A percentile compares a stretch with the other conserved stretches of the same genome.
phyloP scores from a whole-genome alignment of 2,329 filamentous ascomycete genomes.

The Trichophaea hybrida region DNA sequence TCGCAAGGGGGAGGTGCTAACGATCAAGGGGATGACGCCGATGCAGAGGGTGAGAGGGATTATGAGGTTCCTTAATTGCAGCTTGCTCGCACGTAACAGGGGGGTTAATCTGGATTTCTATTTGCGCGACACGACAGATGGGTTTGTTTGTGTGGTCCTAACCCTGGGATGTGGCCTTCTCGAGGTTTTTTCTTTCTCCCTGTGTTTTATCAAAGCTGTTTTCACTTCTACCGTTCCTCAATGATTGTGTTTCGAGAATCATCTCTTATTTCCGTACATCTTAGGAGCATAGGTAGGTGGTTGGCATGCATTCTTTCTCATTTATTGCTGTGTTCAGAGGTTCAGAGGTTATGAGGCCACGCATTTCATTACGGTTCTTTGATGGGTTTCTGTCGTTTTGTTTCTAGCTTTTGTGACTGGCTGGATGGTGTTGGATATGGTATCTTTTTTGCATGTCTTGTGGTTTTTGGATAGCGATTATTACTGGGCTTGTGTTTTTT shows the following conservation, averaged over 20 bases:
- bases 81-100: neutral
- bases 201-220: neutral
- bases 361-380: neutral
- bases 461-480: neutral
- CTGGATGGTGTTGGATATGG: neutral
- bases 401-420: neutral
- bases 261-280: neutral
- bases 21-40: constrained; percentile 24
- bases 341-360: neutral
- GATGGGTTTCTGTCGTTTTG: neutral
- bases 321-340: neutral
- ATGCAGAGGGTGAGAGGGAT: constrained; percentile 25
- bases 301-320: neutral
- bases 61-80: constrained; percentile 22
- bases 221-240: neutral
- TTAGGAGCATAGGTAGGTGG: neutral
- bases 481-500: no score
- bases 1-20: constrained; percentile 20
- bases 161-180: neutral
- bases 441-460: neutral
- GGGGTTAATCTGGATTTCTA: neutral
- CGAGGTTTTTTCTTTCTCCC: neutral
- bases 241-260: neutral
- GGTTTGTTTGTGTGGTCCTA: neutral
- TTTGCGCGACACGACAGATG: neutral